Evolutionary conservation across 2,329 filamentous ascomycete genomes (phyloP), one percentile per base, ranked within the genome.

Genomic region (Fusarium poae): DNA sequence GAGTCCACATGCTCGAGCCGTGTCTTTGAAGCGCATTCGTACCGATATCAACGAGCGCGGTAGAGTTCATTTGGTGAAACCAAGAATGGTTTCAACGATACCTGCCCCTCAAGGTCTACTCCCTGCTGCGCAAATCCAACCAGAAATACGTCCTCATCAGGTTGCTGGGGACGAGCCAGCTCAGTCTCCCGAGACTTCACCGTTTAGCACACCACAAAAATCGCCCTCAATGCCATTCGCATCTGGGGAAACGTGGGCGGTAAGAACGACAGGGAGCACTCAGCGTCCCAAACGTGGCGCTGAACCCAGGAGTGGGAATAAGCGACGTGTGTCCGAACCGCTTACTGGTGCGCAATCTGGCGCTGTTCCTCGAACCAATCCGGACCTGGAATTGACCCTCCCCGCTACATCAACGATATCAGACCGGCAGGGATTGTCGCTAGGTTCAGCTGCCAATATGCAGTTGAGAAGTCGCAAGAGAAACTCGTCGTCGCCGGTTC

Each of bases 141-240:
- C 74, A 57, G 69, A 68, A n/a, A 21, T 55, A n/a, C 61, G 48
- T 25, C 55, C 68, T 12, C 46, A 53, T 30, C 56, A 59, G 15
- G 27, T 56, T 27, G 34, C 32, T 25, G 32, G 23, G 21, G 49
- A 71, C 34, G 51, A 65, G 13, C 61, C 65, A 30, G 42, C 48
- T 30, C 57, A 74, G 61, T 72, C 78, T 3, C 73, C 77, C 3
- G 80, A 83, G 37, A 77, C 77, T 29, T 82, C 81, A 3, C 81
- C 82, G 3, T 79, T 82, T 10, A 84, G 82, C 70, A 80, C 77
- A 51, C 79, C 84, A 15, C 82, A 81, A 55, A 83, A 85, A 61
- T 89, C 88, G 18, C 79, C 87, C 27, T 89, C 88, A 18, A 85
- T 88, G 82, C 86, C 88, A 56, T 87, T 90, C 62, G 82, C 82